Evolutionary conservation across 192 early-diverging fungal species (phyloP), one percentile per base, ranked within the genome.

Genomic region (Coemansia sp.): DNA sequence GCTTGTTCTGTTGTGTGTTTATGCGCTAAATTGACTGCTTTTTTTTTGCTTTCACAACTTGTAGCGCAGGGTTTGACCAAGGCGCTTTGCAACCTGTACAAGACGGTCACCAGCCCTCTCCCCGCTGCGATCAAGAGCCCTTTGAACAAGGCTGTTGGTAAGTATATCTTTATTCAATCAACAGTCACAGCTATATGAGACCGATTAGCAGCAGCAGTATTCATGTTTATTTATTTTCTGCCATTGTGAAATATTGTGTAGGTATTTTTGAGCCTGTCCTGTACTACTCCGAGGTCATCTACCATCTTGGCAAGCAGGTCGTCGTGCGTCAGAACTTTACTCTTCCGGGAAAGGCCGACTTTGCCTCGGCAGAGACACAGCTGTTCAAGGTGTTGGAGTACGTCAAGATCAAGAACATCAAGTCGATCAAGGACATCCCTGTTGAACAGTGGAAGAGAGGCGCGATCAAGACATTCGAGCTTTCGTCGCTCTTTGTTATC

Each of bases 381-480:
- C 69, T 81, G 66, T 81, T 81, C 73, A 81, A 81, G 78, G 68
- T 72, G 12, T 56, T 81, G 32, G 73, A 81, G 33, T 72, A 59
- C 36, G 63, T 76, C 63, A 76, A 75, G 63, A 40, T 69, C 66
- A 66, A 60, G 60, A 76, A 81, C 65, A 28, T 79, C 54, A 79
- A 79, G 68, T 66, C 73, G n/a, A 30, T 81, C 54, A 81, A 69
- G 69, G 73, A 81, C 42, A 70, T 76, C 50, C 69, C 78, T 16
- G 11, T 64, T 6, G 78, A 61, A 55, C 66, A 75, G 69, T 75
- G 72, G 73, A 81, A 75, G 78, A 71, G 54, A 49, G 78, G 78
- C 11, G 78, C 78, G 45, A 55, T 81, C 69, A 75, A 75, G 69
- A 72, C 78, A 12, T 81, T 81, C 48, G 78, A 81, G 73, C 78